These are phyloP conservation scores for Vitis riparia DNA, from an alignment of 164 flowering plant species.

Conservation along the genomic window DNA sequence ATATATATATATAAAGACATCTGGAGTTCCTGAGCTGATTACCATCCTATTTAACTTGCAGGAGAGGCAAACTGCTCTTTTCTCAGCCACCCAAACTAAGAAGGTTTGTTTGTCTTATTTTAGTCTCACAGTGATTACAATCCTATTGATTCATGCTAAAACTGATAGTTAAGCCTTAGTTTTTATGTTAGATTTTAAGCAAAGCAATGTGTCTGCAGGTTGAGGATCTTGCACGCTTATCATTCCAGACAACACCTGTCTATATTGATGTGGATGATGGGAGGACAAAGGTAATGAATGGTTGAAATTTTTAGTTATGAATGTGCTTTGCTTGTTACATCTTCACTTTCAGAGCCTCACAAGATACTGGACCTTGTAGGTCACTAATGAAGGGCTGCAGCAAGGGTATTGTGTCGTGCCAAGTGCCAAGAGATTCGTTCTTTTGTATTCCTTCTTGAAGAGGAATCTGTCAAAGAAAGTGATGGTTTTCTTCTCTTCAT, in stretches of 20 bases:
- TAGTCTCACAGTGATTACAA: background rate
- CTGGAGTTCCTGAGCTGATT: constrained; percentile 13
- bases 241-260: constrained; percentile 69
- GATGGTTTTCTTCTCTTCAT: constrained; percentile 97
- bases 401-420: constrained; percentile 91
- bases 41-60: constrained; percentile 32
- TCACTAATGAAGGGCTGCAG: constrained; percentile 80
- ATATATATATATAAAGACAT: background rate
- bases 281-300: constrained; percentile 60
- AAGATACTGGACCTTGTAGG: constrained; percentile 44
- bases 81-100: constrained; percentile 95
- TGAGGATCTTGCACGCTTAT: constrained; percentile 88
- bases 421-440: constrained; percentile 68
- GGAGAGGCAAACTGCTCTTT: constrained; percentile 91
- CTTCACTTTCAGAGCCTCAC: background rate
- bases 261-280: constrained; percentile 96
- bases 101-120: constrained; percentile 50
- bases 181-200: background rate
- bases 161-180: background rate
- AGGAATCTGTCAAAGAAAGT: constrained; percentile 84
- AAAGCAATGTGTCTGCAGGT: constrained; percentile 48
- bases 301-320: background rate
- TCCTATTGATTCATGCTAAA: background rate
- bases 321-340: background rate
- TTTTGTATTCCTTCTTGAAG: constrained; percentile 83